Evolutionary conservation across 2,329 filamentous ascomycete genomes (phyloP).

Genomic region (Cordyceps militaris): DNA sequence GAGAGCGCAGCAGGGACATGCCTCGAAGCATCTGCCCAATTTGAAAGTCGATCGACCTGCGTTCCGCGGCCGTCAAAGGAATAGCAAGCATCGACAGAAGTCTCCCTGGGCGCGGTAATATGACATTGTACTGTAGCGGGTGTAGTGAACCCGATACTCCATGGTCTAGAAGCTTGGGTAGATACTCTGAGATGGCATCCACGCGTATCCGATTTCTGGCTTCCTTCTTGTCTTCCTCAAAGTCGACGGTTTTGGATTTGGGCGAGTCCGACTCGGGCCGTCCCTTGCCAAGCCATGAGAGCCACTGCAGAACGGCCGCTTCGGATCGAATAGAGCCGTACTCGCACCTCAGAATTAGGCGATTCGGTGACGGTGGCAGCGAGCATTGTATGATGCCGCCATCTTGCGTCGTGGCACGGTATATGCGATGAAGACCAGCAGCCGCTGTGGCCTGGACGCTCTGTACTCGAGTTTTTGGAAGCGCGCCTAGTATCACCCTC

Average conservation of each 20-base stretch:
- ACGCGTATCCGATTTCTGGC: neutral
- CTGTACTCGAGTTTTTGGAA: slow-evolving; percentile 27
- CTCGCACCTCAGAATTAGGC: slow-evolving; percentile 41
- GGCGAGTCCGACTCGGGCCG: neutral
- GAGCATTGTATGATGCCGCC: slow-evolving; percentile 34
- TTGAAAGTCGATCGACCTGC: slow-evolving; percentile 37
- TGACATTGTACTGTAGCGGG: slow-evolving; percentile 37
- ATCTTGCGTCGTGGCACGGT: slow-evolving; percentile 36
- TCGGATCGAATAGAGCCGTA: slow-evolving; percentile 38
- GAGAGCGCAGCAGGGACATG: slow-evolving; percentile 38
- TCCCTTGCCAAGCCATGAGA: slow-evolving; percentile 22
- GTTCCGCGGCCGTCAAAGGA: slow-evolving; percentile 29
- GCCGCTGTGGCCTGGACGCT: slow-evolving; percentile 28
- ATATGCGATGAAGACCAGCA: slow-evolving; percentile 34
- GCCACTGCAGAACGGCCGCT: slow-evolving; percentile 38
- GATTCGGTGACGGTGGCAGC: slow-evolving; percentile 34
- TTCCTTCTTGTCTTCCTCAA: slow-evolving; percentile 4
- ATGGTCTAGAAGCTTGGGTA: slow-evolving; percentile 21
- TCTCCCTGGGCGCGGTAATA: slow-evolving; percentile 30
- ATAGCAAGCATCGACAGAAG: slow-evolving; percentile 30
- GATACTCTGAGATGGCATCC: slow-evolving; percentile 16
- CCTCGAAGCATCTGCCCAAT: slow-evolving; percentile 38
- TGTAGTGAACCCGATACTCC: slow-evolving; percentile 23
- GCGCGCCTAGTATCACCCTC: slow-evolving; percentile 27
- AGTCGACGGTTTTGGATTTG: neutral